Base-by-base conservation (phyloP, 768 basidiomycete species). In the Lentinula raphanica region DNA sequence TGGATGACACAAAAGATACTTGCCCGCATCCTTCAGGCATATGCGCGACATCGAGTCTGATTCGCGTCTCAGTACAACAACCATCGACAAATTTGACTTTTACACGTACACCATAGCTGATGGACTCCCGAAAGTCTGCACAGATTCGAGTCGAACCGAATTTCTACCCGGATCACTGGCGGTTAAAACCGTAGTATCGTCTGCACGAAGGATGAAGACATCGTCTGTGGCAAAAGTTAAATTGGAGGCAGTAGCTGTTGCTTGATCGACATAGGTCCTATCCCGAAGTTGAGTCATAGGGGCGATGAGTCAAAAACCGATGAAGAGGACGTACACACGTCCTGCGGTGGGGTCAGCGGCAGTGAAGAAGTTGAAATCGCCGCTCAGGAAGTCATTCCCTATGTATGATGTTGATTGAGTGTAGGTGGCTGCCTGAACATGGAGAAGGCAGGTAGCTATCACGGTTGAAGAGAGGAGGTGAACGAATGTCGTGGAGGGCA, bases 21-120 rank as follows among this genome's bases (percentile, higher is more conserved):
- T n/a, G 79, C 79, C 77, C 80, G 65, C 82, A 83, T 7, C 83
- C 84, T 61, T 81, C 72, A 11, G 84, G 84, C 81, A 85, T 85
- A 64, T 85, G 83, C 19, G 73, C 67, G 49, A 84, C 62, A 63
- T 85, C 77, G 60, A 82, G 74, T 35, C 73, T 77, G 61, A 9
- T 27, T n/a, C 25, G 19, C 40, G 23, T 23, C 35, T 45, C n/a
- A 55, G 57, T 35, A 35, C 38, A n/a, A 54, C n/a, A 29, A 4
- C 8, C 4, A 48, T 29, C 42, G 36, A 7, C 23, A 42, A 19
- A 21, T 8, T 13, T 13, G 28, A 45, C n/a, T n/a, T 36, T 3
- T 36, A 39, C 15, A 31, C 46, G 11, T 49, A 57, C 44, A 57
- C 46, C 82, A 85, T 73, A 36, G 77, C 76, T 53, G 85, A 84